These are phyloP conservation scores for Clonostachys sp. DNA, from an alignment of 2,329 filamentous ascomycete species.

Conservation along the genomic window DNA sequence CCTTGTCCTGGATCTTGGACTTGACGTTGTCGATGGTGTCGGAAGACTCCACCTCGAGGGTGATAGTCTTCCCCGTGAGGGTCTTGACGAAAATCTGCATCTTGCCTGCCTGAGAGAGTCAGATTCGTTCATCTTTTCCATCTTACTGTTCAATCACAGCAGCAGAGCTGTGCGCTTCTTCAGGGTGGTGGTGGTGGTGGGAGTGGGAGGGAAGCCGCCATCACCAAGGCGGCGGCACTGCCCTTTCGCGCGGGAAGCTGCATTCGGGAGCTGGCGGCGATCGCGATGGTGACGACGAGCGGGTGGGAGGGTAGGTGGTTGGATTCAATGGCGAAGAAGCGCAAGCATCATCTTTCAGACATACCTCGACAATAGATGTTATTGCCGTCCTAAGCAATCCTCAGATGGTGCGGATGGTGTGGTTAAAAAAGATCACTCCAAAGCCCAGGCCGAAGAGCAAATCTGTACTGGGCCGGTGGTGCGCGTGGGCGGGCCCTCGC, in stretches of 20 bases:
- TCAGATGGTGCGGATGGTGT: slow-evolving; percentile 42
- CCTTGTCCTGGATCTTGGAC: slow-evolving; percentile 98
- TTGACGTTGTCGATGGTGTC: slow-evolving; percentile 99
- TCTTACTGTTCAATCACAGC: too few relatives aligned
- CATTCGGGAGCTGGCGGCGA: too few relatives aligned
- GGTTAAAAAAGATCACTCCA: not conserved
- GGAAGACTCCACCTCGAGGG: slow-evolving; percentile 99
- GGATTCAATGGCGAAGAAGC: not conserved
- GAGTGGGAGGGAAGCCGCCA: slow-evolving; percentile 9
- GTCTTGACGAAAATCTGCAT: slow-evolving; percentile 78
- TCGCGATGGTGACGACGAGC: slow-evolving; percentile 12
- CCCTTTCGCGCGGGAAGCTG: too few relatives aligned
- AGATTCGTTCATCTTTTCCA: too few relatives aligned
- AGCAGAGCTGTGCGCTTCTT: too few relatives aligned
- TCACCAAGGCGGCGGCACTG: slow-evolving; percentile 11
- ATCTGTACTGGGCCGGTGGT: not conserved
- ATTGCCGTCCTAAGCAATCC: slow-evolving; percentile 61
- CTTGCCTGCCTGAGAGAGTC: slow-evolving; percentile 41
- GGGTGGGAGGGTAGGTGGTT: slow-evolving; percentile 20
- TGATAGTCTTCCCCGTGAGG: slow-evolving; percentile 99
- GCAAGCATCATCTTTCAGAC: slow-evolving; percentile 40
- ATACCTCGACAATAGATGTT: slow-evolving; percentile 56
- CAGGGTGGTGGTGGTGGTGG: too few relatives aligned
- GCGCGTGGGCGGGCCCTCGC: not conserved
- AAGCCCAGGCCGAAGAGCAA: not conserved